A percentile compares a stretch with the other conserved stretches of the same genome.
These are phyloP conservation scores for Phytophthora melonis DNA, from an alignment of 352 stramenopile genomes.

Conservation along the genomic window DNA sequence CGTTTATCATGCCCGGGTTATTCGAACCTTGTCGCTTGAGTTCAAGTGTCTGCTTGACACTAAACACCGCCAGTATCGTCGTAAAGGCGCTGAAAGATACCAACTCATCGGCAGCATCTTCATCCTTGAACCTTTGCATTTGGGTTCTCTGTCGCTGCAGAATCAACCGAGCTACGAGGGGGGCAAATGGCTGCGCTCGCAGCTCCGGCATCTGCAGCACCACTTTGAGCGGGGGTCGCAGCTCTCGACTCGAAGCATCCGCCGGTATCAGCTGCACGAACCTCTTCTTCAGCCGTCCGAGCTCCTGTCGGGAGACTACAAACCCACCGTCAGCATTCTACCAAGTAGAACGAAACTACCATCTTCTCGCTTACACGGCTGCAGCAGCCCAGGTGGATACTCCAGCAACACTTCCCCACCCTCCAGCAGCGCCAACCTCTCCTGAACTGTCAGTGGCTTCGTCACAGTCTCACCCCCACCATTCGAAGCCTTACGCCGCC, in stretches of 20 bases:
- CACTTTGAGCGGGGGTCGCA: constrained; percentile 12
- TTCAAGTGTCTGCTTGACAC: constrained; percentile 43
- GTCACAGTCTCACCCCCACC: background rate
- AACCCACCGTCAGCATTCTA: background rate
- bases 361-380: constrained; percentile 46
- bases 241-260: constrained; percentile 17
- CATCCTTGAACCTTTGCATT: background rate
- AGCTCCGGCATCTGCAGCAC: constrained; percentile 53
- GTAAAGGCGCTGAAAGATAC: constrained; percentile 45
- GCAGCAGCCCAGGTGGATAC: constrained; percentile 34
- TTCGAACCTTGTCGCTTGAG: constrained; percentile 40
- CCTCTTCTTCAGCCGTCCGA: constrained; percentile 48
- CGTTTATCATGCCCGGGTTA: background rate
- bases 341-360: background rate
- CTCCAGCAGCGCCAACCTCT: constrained; percentile 30
- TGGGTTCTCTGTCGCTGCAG: constrained; percentile 10
- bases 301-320: constrained; percentile 57
- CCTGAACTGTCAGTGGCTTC: constrained; percentile 25
- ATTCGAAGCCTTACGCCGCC: constrained; percentile 12
- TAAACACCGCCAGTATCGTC: constrained; percentile 47
- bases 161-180: constrained; percentile 26
- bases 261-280: constrained; percentile 45
- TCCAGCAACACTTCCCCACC: constrained; percentile 10
- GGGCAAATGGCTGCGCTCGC: constrained; percentile 29
- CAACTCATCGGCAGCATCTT: background rate